Evolutionary conservation across 345 rosid species (phyloP), one percentile per base, ranked within the genome.

Genomic region (Rhizophora mangle): DNA sequence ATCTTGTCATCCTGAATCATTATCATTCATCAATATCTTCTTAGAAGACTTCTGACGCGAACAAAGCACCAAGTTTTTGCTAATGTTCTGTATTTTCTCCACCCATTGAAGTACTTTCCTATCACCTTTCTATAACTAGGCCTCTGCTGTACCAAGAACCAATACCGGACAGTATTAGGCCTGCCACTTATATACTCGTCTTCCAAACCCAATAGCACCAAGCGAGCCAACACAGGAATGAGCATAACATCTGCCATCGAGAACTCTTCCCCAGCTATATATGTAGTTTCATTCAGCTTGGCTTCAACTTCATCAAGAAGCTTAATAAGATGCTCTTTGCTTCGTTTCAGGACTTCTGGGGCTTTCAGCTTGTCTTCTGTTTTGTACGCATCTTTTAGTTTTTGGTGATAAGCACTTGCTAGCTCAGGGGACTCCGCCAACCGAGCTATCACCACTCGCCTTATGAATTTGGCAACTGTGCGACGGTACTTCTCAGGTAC

Each of bases 221-320:
- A 36, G 11, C 96, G 83, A 62, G 92, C 85, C 34, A 94, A 79
- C 26, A 91, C 83, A 0, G 98, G 97, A 60, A 89, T 75, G 21
- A 94, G 81, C 86, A 81, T 80, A 24, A 85, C 87, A 46, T 94
- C 98, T 22, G 96, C 98, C 92, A 88, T 80, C 61, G 93, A 85
- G 80, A 91, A 94, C 74, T 86, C 98, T 20, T 84, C 80, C 68
- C 97, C 96, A 5, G 78, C 85, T 68, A 94, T 62, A 79, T 87
- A 85, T 2, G 74, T 53, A 1, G 89, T 82, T 39, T 79, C 82
- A 1, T 64, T 80, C 66, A 89, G 82, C 80, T 82, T 82, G 8
- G 67, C 74, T 69, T 94, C 97, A 8, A 86, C 85, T 70, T 89
- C 97, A 74, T 91, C 87, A 0, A 91, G 88, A 68, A 94, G 84